Conservation (phyloP, 2,329 filamentous ascomycete genomes). For the Cercospora sp. region DNA sequence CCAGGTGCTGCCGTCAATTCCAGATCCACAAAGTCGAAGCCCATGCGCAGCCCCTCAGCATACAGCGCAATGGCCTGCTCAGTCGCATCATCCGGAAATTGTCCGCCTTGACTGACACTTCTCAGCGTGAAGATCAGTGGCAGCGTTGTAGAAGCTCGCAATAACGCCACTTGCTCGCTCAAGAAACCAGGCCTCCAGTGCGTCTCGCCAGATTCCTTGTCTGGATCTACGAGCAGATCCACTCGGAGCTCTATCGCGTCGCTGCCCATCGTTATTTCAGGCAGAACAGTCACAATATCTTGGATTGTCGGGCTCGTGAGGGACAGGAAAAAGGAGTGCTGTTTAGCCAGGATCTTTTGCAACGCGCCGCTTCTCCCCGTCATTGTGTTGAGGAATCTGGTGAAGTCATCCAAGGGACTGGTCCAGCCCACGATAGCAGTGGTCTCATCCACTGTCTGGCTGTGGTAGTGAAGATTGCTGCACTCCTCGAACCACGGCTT, state of each 20-base stretch:
- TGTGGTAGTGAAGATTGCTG: conserved; percentile 93
- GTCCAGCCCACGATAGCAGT: conserved; percentile 37
- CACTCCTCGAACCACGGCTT: conserved; percentile 89
- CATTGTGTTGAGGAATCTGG: conserved; percentile 69
- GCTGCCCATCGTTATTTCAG: conserved; percentile 74
- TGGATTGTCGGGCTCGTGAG: conserved; percentile 77
- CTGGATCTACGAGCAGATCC: conserved; percentile 77
- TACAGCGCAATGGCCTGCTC: conserved; percentile 68
- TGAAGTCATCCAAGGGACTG: conserved; percentile 60
- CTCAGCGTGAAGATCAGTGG: conserved; percentile 92
- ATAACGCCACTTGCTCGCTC: conserved; percentile 73
- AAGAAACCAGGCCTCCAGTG: conserved; percentile 67
- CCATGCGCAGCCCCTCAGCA: conserved; percentile 73
- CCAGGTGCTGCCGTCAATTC: conserved; percentile 82
- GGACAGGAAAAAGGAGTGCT: conserved; percentile 87
- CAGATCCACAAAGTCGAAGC: conserved; percentile 88
- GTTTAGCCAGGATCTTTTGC: conserved; percentile 61
- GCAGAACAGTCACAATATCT: conserved; percentile 63
- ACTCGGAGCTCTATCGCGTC: conserved; percentile 95
- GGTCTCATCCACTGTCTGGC: conserved; percentile 60
- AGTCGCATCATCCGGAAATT: conserved; percentile 77
- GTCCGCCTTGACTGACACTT: conserved; percentile 81
- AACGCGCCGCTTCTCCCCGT: conserved; percentile 60
- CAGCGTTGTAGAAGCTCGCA: conserved; percentile 69
- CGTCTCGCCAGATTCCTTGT: conserved; percentile 57